Evolutionary conservation across 768 basidiomycete genomes (phyloP), one percentile per base, ranked within the genome.

Genomic region (Chlorophyllum brunneum): DNA sequence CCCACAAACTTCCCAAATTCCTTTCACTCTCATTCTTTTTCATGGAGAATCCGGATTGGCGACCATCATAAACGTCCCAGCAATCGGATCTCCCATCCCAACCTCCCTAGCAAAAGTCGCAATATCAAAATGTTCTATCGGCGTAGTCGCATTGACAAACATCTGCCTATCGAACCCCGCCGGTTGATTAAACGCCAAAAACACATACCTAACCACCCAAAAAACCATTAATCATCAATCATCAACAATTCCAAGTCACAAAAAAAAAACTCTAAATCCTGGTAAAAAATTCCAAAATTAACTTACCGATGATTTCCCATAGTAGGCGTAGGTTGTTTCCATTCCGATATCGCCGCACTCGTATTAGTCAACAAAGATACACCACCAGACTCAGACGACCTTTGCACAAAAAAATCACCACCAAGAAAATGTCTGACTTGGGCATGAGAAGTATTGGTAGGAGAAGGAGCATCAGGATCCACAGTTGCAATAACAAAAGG

Each of bases 31-130:
- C n/a, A n/a, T n/a, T n/a, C n/a, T n/a, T n/a, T n/a, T n/a, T n/a
- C n/a, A n/a, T n/a, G n/a, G n/a, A n/a, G n/a, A n/a, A n/a, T n/a
- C n/a, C n/a, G n/a, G n/a, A n/a, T n/a, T n/a, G n/a, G n/a, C n/a
- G n/a, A n/a, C n/a, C n/a, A n/a, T n/a, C 73, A 79, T 77, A 59
- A 76, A 80, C 0, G 74, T 76, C 37, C 77, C 78, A 10, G 67
- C 78, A 31, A 79, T 66, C 0, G 77, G 76, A 13, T 67, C 58
- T 23, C 78, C 78, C 13, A 80, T 62, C 7, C 71, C 67, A 23
- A 74, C 71, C 11, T 61, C 65, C 9, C 54, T 55, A 0, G 74
- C 74, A 54, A 79, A 80, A 16, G 60, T 39, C 50, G 71, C 76
- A 36, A 78, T 68, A 49, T 77, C 77, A 63, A 77, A 78, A 13